Percentiles rank a stretch among this genome's conserved stretches.
Evolutionary conservation across 805 yeast genomes (phyloP).

Genomic region (Metschnikowia orientalis): DNA sequence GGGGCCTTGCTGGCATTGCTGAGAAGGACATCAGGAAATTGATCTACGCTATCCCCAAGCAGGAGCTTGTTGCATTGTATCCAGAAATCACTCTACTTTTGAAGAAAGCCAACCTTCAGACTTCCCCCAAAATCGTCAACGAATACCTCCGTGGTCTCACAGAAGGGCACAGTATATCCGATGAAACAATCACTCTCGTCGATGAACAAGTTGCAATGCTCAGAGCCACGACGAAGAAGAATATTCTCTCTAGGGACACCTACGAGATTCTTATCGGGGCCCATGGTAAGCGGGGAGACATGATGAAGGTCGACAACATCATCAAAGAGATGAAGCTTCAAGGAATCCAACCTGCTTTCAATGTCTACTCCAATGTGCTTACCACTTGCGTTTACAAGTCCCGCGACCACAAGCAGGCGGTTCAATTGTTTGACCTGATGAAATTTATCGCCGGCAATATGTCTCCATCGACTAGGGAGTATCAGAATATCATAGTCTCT

Average conservation of each 20-base stretch:
- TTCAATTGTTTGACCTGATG: slow-evolving; percentile 75
- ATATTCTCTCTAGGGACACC: slow-evolving; percentile 34
- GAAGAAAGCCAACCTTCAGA: slow-evolving; percentile 26
- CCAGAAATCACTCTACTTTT: slow-evolving; percentile 26
- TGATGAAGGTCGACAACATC: slow-evolving; percentile 36
- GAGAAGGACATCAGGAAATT: slow-evolving; percentile 33
- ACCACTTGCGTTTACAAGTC: slow-evolving; percentile 55
- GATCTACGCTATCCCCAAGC: slow-evolving; percentile 39
- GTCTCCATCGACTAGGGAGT: slow-evolving; percentile 64
- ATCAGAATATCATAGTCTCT: slow-evolving; percentile 66
- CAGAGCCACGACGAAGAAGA: slow-evolving; percentile 16
- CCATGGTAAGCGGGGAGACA: slow-evolving; percentile 38
- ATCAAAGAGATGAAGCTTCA: slow-evolving; percentile 34
- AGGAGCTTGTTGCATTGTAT: slow-evolving; percentile 30
- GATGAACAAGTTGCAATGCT: slow-evolving; percentile 31
- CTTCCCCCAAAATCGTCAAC: slow-evolving; percentile 32
- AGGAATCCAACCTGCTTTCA: slow-evolving; percentile 40
- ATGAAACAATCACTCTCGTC: slow-evolving; percentile 23
- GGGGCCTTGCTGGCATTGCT: slow-evolving; percentile 33
- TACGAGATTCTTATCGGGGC: slow-evolving; percentile 44
- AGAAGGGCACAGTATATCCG: slow-evolving; percentile 18
- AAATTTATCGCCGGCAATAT: slow-evolving; percentile 67
- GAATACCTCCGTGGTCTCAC: slow-evolving; percentile 36
- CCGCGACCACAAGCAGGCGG: slow-evolving; percentile 55
- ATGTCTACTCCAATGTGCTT: slow-evolving; percentile 52